These are phyloP conservation scores for Cystoderma amianthinum DNA, from an alignment of 768 basidiomycete genomes.

Conservation along the genomic window DNA sequence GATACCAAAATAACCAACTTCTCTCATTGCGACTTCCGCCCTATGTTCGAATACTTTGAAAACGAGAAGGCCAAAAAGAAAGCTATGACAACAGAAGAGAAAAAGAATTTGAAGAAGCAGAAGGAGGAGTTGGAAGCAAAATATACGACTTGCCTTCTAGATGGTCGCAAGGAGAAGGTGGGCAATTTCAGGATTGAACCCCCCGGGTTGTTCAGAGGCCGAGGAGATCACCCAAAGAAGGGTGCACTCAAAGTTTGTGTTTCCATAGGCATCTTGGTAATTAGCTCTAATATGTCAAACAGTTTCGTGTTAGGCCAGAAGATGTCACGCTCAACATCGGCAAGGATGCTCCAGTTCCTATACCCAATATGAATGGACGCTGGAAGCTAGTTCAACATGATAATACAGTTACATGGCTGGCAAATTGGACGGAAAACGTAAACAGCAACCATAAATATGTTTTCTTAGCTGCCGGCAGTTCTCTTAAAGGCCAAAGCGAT, in stretches of 20 bases:
- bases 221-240: conserved; percentile 98
- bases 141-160: conserved; percentile 81
- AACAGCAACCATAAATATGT: conserved; percentile 96
- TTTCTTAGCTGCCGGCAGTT: conserved; percentile 95
- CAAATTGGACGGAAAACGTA: conserved; percentile 98
- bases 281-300: conserved; percentile 4
- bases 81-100: conserved; percentile 73
- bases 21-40: conserved; percentile 85
- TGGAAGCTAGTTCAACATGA: conserved; percentile 91
- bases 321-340: conserved; percentile 97
- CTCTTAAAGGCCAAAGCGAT: conserved; percentile 97
- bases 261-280: background rate
- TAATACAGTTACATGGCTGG: conserved; percentile 97
- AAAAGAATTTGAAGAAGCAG: conserved; percentile 83
- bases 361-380: conserved; percentile 86
- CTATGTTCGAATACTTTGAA: conserved; percentile 92
- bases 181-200: conserved; percentile 99
- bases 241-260: conserved; percentile 80
- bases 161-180: conserved; percentile 96
- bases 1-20: conserved; percentile 71
- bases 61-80: conserved; percentile 92
- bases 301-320: conserved; percentile 88
- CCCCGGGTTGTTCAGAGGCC: conserved; percentile 95
- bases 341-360: conserved; percentile 60
- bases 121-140: conserved; percentile 82